Base-by-base conservation (phyloP, 768 basidiomycete genomes). In the Suillus discolor region DNA sequence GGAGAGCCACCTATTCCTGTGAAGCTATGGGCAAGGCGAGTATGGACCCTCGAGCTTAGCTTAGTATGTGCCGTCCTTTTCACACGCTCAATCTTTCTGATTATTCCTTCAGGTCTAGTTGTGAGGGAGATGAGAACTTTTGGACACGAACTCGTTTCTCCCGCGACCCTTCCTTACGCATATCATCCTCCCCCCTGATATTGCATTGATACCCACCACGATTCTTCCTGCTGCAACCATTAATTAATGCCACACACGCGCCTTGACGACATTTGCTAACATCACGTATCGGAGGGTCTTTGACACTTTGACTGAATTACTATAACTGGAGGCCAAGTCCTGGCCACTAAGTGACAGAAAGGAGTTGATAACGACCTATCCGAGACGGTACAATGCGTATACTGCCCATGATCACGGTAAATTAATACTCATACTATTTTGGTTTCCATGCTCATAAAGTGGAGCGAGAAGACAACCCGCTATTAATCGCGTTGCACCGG, bases 11-110 rank as follows among this genome's bases (percentile, higher is more conserved):
- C 84, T 11, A 81, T 84, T 71, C 80, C 77, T 12, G 86, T 96
- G 70, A 98, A 98, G 79, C 84, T 99, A 55, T 99, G 97, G 97
- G 96, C 97, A 23, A 86, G 97, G 65, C 83, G 97, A 65, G 97
- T 99, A 18, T 99, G 97, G 97, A 99, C 97, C 12, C 83, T 99
- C 65, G 97, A 99, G 81, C 84, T 99, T 65, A 96, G 94, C 77
- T 80, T 99, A 83, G 96, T 98, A 67, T 59, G 82, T 79, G 65
- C 62, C 13, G 5, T 31, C 31, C 31, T 62, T 62, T 34, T 41
- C 16, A 18, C 23, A 61, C 8, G 4, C 23, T 28, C 8, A 25
- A 7, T 42, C 38, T 18, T 41, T 63, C 42, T 63, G 57, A 63
- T n/a, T 8, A 25, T 9, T 20, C 20, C 9, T 57, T 15, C 38